Conservation (phyloP, 345 rosid species). For the Acer negundo region DNA sequence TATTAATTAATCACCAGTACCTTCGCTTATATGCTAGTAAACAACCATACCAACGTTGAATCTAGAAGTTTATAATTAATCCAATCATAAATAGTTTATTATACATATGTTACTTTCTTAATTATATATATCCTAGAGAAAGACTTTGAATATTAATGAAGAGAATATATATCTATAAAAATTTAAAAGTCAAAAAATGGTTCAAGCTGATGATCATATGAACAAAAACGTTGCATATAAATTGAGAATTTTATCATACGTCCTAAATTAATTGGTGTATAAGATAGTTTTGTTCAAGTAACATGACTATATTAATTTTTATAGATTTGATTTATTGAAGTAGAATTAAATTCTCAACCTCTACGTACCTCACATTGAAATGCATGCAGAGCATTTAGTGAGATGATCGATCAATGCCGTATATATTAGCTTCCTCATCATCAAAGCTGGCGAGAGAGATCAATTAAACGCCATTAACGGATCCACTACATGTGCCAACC, state of each 20-base stretch:
- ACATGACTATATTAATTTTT: not conserved
- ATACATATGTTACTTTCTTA: no score
- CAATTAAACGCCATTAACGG: slow-evolving; percentile 24
- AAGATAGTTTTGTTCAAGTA: no score
- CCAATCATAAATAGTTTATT: no score
- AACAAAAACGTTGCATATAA: not conserved
- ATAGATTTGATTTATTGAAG: not conserved
- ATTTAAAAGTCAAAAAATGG: not conserved
- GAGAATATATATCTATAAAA: not conserved
- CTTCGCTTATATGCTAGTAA: no score
- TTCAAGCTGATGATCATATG: not conserved
- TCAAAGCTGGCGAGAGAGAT: slow-evolving; percentile 12
- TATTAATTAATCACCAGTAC: no score
- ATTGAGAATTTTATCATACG: not conserved
- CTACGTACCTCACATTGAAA: slow-evolving; percentile 23
- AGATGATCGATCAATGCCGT: slow-evolving; percentile 8
- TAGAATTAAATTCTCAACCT: slow-evolving; percentile 31
- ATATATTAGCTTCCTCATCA: slow-evolving; percentile 23
- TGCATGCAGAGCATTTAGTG: slow-evolving; percentile 33
- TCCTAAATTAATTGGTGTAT: not conserved
- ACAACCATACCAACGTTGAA: no score
- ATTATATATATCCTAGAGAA: no score
- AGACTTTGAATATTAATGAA: not conserved
- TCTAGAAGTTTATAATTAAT: no score
- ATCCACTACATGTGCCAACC: slow-evolving; percentile 34